Evolutionary conservation across 495 filamentous ascomycete species (phyloP).

Genomic region (Chaetomium cochliodes): DNA sequence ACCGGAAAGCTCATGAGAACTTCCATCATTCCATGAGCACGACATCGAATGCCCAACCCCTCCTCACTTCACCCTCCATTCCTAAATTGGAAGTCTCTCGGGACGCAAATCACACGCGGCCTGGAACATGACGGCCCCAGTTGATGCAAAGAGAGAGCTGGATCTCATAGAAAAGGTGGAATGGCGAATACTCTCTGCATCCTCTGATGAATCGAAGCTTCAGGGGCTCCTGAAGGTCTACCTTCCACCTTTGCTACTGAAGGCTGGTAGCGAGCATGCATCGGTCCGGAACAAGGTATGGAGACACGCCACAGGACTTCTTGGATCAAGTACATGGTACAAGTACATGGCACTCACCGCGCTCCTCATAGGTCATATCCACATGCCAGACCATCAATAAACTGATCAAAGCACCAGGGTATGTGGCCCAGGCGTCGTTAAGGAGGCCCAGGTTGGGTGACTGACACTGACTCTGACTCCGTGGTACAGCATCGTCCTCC

Average conservation of each 20-base stretch:
- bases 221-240: slow-evolving; percentile 73
- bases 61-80: no score
- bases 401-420: slow-evolving; percentile 46
- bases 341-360: not conserved
- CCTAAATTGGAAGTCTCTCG: no score
- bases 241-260: slow-evolving; percentile 77
- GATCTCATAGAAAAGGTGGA: slow-evolving; percentile 86
- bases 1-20: not conserved
- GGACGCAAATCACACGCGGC: no score
- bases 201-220: slow-evolving; percentile 76
- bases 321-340: not conserved
- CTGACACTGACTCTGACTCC: slow-evolving; percentile 14
- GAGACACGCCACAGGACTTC: not conserved
- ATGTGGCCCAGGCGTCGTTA: slow-evolving; percentile 16
- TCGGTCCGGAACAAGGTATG: slow-evolving; percentile 79
- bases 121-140: slow-evolving; percentile 31
- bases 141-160: slow-evolving; percentile 70
- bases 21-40: not conserved
- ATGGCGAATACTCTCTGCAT: slow-evolving; percentile 78
- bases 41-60: no score
- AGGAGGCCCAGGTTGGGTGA: not conserved
- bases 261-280: slow-evolving; percentile 74
- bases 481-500: slow-evolving; percentile 63
- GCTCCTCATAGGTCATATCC: slow-evolving; percentile 55
- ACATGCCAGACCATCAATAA: slow-evolving; percentile 65